Evolutionary conservation across 2,329 filamentous ascomycete genomes (phyloP).

Genomic region (Trichoderma atrobrunneum): DNA sequence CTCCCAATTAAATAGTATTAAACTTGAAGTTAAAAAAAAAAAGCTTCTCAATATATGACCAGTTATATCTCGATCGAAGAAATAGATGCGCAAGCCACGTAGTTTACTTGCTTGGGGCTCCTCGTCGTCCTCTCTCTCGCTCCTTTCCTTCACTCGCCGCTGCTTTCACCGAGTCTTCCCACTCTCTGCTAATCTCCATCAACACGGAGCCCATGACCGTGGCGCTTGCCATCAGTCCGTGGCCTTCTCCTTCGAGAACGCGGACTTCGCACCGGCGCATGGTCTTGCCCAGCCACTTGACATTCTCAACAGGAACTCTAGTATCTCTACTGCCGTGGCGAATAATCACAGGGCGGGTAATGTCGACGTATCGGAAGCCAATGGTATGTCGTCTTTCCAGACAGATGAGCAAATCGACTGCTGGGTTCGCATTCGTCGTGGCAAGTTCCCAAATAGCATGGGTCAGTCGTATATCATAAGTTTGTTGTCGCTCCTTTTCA

Average conservation of each 20-base stretch:
- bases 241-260: conserved; percentile 85
- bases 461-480: conserved; percentile 82
- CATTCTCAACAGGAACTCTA: conserved; percentile 90
- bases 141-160: conserved; percentile 45
- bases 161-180: conserved; percentile 78
- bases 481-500: conserved; percentile 68
- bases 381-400: conserved; percentile 87
- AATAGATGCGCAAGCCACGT: neutral
- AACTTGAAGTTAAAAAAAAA: neutral
- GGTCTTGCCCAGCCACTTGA: conserved; percentile 87
- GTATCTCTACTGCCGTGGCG: conserved; percentile 91
- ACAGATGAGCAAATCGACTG: conserved; percentile 88
- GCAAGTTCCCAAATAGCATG: conserved; percentile 93
- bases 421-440: conserved; percentile 87
- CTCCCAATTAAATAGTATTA: neutral
- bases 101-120: conserved; percentile 27
- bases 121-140: conserved; percentile 32
- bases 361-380: conserved; percentile 95
- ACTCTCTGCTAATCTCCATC: conserved; percentile 90
- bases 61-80: neutral
- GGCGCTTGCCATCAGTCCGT: conserved; percentile 94
- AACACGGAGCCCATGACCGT: conserved; percentile 91
- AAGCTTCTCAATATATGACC: neutral
- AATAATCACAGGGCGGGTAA: conserved; percentile 85
- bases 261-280: conserved; percentile 93